A percentile compares a stretch with the other conserved stretches of the same genome.
Evolutionary conservation across 345 rosid genomes (phyloP).

Genomic region (Pistacia vera): DNA sequence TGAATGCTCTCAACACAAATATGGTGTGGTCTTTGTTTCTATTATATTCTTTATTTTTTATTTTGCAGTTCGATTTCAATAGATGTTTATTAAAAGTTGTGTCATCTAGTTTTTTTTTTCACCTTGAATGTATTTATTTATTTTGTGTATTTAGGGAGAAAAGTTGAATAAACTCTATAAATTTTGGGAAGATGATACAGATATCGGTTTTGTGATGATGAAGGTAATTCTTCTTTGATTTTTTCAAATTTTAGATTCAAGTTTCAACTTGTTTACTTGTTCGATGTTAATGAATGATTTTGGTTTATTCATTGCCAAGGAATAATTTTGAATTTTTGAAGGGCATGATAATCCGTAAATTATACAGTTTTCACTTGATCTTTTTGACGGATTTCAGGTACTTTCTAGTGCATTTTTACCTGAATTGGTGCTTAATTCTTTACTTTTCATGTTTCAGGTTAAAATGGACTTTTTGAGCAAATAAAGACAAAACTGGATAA

Average conservation of each 20-base stretch:
- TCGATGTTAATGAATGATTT: not conserved
- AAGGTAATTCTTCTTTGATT: conserved; percentile 51
- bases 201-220: conserved; percentile 72
- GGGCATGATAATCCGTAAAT: too few relatives aligned
- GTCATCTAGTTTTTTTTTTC: not conserved
- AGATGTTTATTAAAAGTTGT: not conserved
- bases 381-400: too few relatives aligned
- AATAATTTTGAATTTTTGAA: conserved; percentile 27
- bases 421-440: too few relatives aligned
- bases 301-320: too few relatives aligned
- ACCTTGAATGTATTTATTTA: conserved; percentile 13
- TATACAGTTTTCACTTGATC: too few relatives aligned
- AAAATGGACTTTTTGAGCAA: too few relatives aligned
- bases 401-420: too few relatives aligned
- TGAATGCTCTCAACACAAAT: conserved; percentile 78
- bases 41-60: conserved; percentile 17
- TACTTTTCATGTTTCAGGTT: too few relatives aligned
- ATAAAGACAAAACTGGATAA: too few relatives aligned
- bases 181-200: conserved; percentile 85
- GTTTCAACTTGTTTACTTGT: not conserved
- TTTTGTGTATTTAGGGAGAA: conserved; percentile 40
- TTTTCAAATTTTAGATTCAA: not conserved
- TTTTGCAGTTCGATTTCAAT: not conserved
- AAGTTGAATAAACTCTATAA: conserved; percentile 68
- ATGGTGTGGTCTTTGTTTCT: conserved; percentile 47